Base-by-base conservation (phyloP, 768 basidiomycete species). In the Hygrophorus pudorinus region DNA sequence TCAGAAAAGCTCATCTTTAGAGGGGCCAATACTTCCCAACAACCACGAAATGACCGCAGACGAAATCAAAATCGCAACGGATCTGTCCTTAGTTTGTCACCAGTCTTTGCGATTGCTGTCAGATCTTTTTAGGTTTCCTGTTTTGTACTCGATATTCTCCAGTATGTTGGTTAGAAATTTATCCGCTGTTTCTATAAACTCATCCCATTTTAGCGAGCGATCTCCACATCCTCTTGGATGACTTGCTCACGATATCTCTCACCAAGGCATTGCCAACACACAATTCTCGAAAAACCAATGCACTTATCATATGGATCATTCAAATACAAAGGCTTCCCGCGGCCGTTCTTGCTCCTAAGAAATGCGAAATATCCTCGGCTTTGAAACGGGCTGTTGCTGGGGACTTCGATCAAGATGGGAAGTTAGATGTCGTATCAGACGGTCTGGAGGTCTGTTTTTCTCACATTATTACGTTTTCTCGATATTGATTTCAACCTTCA, bases 101-200 rank as follows among this genome's bases (percentile, higher is more conserved):
- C 60, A 71, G 48, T 73, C 78, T 3, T 61, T 85, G 21, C 66
- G 70, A 48, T 56, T 75, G 38, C 49, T 76, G 32, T 69, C 76
- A 4, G 66, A 67, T 41, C 62, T 83, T 43, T 68, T 80, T 51
- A 62, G 61, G n/a, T 69, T 73, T 47, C 64, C 64, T 13, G 51
- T 59, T 14, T 50, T 82, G 46, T 63, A 67, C 59, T 52, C 60
- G 10, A 53, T 67, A 37, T 76, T 83, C 51, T 46, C 69, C 11
- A 58, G 81, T 84, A 51, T 32, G 75, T 65, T 16, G 33, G 16
- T 14, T 20, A 12, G 37, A 36, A 27, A 10, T 8, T 11, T 27
- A 14, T 32, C 20, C 35, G 24, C 24, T 24, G 7, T 48, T 34
- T 51, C 30, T 40, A 45, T 38, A 50, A 34, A 27, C 47, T 42